Conservation (phyloP, 345 rosid species). For the Populus nigra region DNA sequence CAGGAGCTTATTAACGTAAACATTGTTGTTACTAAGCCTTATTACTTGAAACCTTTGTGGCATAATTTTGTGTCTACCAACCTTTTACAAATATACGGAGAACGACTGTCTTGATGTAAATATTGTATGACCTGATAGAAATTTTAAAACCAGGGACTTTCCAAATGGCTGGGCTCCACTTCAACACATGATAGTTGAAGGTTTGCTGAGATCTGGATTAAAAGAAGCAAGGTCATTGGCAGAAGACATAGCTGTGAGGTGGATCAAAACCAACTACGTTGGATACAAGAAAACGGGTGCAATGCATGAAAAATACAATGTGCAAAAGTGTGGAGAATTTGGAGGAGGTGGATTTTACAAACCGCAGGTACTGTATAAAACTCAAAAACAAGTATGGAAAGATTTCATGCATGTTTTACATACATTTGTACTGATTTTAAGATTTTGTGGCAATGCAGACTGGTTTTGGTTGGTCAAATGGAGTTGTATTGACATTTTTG, state of each 20-base stretch:
- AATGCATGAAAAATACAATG: constrained; percentile 55
- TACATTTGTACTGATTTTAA: background rate
- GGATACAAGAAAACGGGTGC: constrained; percentile 53
- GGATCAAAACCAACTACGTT: constrained; percentile 66
- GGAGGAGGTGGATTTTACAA: constrained; percentile 72
- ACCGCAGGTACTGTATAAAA: constrained; percentile 50
- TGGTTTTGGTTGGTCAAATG: constrained; percentile 98
- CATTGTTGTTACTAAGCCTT: background rate
- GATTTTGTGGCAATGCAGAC: constrained; percentile 46
- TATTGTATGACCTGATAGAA: background rate
- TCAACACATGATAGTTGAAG: constrained; percentile 77
- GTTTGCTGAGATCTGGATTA: constrained; percentile 52
- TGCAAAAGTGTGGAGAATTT: constrained; percentile 45
- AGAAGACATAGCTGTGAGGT: constrained; percentile 63
- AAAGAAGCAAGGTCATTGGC: constrained; percentile 61
- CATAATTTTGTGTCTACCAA: background rate
- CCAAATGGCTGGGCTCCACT: constrained; percentile 96
- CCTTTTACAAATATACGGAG: background rate
- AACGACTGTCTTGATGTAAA: background rate
- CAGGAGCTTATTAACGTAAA: background rate
- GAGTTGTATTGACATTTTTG: constrained; percentile 75
- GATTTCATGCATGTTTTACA: background rate
- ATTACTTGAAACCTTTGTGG: background rate
- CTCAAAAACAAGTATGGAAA: background rate
- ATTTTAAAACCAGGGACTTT: constrained; percentile 59